A percentile compares a stretch with the other conserved stretches of the same genome.
Conservation (phyloP, 495 filamentous ascomycete species). For the Penicillium dipodomyicola region DNA sequence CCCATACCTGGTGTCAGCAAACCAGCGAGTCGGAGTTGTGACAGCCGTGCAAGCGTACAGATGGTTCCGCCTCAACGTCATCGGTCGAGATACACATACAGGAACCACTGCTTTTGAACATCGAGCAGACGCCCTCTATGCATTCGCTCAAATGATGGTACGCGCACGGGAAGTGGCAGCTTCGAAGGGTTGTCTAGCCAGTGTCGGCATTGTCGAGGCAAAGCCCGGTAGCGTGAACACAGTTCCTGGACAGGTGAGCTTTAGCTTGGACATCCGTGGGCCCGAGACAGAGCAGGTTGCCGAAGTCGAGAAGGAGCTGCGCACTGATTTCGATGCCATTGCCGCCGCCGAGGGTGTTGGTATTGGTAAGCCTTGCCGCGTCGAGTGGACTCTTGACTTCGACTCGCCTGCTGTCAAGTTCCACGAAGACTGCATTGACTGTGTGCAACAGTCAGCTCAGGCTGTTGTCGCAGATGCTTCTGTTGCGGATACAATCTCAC, state of each 20-base stretch:
- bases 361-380: conserved; percentile 53
- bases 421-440: conserved; percentile 65
- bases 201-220: conserved; percentile 67
- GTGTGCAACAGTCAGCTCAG: conserved; percentile 60
- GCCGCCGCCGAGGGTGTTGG: conserved; percentile 51
- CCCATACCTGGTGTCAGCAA: conserved; percentile 60
- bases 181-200: conserved; percentile 56
- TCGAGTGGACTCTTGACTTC: conserved; percentile 60
- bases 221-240: conserved; percentile 72
- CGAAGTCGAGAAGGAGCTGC: conserved; percentile 54
- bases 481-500: conserved; percentile 38
- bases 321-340: conserved; percentile 55
- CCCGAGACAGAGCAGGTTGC: conserved; percentile 56
- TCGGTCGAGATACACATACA: conserved; percentile 68
- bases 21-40: conserved; percentile 67
- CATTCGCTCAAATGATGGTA: conserved; percentile 66
- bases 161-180: conserved; percentile 62
- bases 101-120: conserved; percentile 68
- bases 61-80: conserved; percentile 68
- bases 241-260: conserved; percentile 65
- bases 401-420: conserved; percentile 66
- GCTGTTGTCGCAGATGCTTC: conserved; percentile 50
- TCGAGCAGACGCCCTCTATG: conserved; percentile 62
- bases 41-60: conserved; percentile 64
- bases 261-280: conserved; percentile 70